phyloP scores from a whole-genome alignment of 495 filamentous ascomycete species.

The Tuber indicum region DNA sequence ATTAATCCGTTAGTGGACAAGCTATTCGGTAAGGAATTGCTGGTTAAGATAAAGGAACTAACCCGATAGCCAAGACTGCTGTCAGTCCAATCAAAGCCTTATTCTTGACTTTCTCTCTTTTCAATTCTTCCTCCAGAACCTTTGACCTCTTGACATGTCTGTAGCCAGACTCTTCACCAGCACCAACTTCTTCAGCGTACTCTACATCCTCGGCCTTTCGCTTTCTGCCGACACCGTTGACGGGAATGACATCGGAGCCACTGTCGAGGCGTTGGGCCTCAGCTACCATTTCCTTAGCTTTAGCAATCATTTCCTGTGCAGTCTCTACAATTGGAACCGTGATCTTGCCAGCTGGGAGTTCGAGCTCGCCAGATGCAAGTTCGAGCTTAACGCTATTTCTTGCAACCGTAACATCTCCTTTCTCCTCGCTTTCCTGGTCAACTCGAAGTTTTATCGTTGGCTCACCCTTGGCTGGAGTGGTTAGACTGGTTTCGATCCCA shows the following conservation, averaged over 20 bases:
- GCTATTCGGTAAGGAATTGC: background rate
- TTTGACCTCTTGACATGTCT: slow-evolving; percentile 65
- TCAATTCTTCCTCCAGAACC: slow-evolving; percentile 65
- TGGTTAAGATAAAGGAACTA: slow-evolving; percentile 44
- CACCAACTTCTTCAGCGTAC: slow-evolving; percentile 45
- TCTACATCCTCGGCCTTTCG: slow-evolving; percentile 73
- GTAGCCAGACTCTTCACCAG: slow-evolving; percentile 53
- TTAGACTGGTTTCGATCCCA: slow-evolving; percentile 15
- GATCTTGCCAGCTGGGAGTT: slow-evolving; percentile 60
- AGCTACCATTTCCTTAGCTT: slow-evolving; percentile 84
- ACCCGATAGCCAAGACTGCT: slow-evolving; percentile 82
- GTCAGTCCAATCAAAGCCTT: slow-evolving; percentile 77
- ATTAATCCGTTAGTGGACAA: slow-evolving; percentile 36
- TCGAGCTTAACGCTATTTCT: slow-evolving; percentile 76
- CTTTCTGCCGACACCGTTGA: slow-evolving; percentile 52
- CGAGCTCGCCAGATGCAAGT: slow-evolving; percentile 59
- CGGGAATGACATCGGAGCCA: slow-evolving; percentile 42
- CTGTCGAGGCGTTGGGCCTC: slow-evolving; percentile 60
- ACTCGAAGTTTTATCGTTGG: slow-evolving; percentile 62
- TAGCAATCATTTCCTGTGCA: slow-evolving; percentile 70
- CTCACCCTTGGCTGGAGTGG: slow-evolving; percentile 48
- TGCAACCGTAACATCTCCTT: slow-evolving; percentile 58
- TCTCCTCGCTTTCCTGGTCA: slow-evolving; percentile 52
- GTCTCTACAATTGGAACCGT: slow-evolving; percentile 67
- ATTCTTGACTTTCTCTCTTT: slow-evolving; percentile 74